Evolutionary conservation across 306 rosid species (phyloP), one percentile per base, ranked within the genome.

Genomic region (Gleditsia sinensis): DNA sequence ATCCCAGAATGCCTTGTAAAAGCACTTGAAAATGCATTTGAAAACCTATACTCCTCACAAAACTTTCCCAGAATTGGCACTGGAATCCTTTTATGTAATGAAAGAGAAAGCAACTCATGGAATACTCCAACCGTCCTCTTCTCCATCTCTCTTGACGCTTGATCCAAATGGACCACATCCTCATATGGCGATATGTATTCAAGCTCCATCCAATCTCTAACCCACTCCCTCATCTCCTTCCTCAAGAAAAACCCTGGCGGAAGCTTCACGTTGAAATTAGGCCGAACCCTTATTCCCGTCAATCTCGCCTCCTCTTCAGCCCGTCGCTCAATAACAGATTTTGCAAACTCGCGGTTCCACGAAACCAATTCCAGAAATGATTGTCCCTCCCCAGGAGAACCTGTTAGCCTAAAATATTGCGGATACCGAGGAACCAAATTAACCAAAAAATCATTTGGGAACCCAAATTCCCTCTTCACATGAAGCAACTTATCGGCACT

Each of bases 201-300:
- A 67, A 94, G 86, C 81, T 94, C 99, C 84, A 92, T 33, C 93
- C 96, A 94, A 80, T 92, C 99, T 90, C 96, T 88, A 12, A 86
- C 77, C 96, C 99, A 90, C 74, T 92, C 97, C 80, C 93, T 86
- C 97, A 94, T 94, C 71, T 90, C 93, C 80, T 87, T 90, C 84
- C 59, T 92, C 85, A 92, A 82, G 85, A 84, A 73, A 81, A 82
- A 84, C 39, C 99, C 97, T 0, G 57, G 48, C 0, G 97, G 99
- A 48, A 90, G 95, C 80, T 86, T 73, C 21, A 87, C 81, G 51
- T 72, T 30, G 74, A 94, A 94, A 80, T 76, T 92, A n/a, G 99
- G 91, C 82, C 96, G 78, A 63, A 82, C 86, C 73, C 83, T 76
- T n/a, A 92, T 85, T 76, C 99, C 93, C 0, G 80, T 86, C 69